These are phyloP conservation scores for Cubamyces lactineus DNA, from an alignment of 768 basidiomycete genomes.

Conservation along the genomic window DNA sequence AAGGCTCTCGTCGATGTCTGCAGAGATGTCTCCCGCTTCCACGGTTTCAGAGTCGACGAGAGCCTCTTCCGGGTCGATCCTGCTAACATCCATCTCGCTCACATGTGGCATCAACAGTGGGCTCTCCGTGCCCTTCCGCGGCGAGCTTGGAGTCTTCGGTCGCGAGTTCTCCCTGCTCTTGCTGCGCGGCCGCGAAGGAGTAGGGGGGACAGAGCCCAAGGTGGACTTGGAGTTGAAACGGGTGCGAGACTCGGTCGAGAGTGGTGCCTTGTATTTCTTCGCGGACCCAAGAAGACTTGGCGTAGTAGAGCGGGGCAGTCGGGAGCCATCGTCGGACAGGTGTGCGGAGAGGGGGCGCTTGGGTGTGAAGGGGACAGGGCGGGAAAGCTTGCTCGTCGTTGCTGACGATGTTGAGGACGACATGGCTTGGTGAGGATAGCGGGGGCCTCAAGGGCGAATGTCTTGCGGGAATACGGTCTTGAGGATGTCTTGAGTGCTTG, in stretches of 20 bases:
- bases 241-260: conserved; percentile 49
- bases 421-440: conserved; percentile 3
- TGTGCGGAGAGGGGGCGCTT: conserved; percentile 50
- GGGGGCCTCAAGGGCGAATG: not conserved
- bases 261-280: conserved; percentile 70
- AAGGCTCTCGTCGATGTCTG: conserved; percentile 65
- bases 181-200: conserved; percentile 44
- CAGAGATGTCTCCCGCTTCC: conserved; percentile 69
- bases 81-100: conserved; percentile 77
- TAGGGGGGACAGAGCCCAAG: conserved; percentile 53
- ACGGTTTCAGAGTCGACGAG: conserved; percentile 77
- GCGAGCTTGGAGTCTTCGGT: conserved; percentile 41
- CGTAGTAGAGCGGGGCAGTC: conserved; percentile 42
- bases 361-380: conserved; percentile 56
- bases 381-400: conserved; percentile 39
- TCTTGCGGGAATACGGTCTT: not conserved
- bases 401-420: conserved; percentile 24
- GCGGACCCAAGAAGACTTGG: conserved; percentile 45
- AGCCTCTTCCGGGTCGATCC: conserved; percentile 74
- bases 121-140: conserved; percentile 48
- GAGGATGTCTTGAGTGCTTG: too few relatives aligned
- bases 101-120: conserved; percentile 49
- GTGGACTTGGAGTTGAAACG: conserved; percentile 27
- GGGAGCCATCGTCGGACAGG: conserved; percentile 34
- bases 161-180: conserved; percentile 40